These are phyloP conservation scores for Hypoxylon perforatum DNA, from an alignment of 495 filamentous ascomycete species.

Conservation along the genomic window DNA sequence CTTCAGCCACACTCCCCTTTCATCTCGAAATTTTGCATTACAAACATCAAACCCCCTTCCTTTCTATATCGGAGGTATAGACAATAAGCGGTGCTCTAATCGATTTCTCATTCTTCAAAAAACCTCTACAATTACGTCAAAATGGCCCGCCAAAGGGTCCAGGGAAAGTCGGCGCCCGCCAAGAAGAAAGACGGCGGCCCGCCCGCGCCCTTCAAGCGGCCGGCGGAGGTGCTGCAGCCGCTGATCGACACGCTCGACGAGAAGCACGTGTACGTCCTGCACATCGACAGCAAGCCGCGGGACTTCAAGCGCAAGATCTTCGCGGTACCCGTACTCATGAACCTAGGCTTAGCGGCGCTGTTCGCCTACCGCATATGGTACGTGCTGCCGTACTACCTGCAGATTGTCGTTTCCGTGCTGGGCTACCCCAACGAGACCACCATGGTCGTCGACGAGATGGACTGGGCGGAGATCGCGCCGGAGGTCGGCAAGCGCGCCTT, in stretches of 20 bases:
- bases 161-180: constrained; percentile 24
- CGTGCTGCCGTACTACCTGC: constrained; percentile 73
- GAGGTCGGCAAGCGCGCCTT: constrained; percentile 65
- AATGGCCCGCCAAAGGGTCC: constrained; percentile 41
- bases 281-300: constrained; percentile 73
- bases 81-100: too few species aligned
- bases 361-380: constrained; percentile 70
- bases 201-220: constrained; percentile 72
- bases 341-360: constrained; percentile 66
- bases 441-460: constrained; percentile 63
- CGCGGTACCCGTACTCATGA: constrained; percentile 75
- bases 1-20: constrained; percentile 37
- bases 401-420: constrained; percentile 67
- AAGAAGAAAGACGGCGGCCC: constrained; percentile 42
- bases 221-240: constrained; percentile 66
- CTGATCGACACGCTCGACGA: constrained; percentile 70
- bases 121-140: not conserved
- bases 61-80: not conserved
- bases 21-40: constrained; percentile 17
- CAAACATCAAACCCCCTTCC: constrained; percentile 2
- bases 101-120: not conserved
- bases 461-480: constrained; percentile 59
- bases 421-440: constrained; percentile 69
- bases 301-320: constrained; percentile 82
- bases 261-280: constrained; percentile 78